A percentile compares a stretch with the other conserved stretches of the same genome.
Conservation (phyloP, 495 filamentous ascomycete species). For the Aspergillus ostianus region DNA sequence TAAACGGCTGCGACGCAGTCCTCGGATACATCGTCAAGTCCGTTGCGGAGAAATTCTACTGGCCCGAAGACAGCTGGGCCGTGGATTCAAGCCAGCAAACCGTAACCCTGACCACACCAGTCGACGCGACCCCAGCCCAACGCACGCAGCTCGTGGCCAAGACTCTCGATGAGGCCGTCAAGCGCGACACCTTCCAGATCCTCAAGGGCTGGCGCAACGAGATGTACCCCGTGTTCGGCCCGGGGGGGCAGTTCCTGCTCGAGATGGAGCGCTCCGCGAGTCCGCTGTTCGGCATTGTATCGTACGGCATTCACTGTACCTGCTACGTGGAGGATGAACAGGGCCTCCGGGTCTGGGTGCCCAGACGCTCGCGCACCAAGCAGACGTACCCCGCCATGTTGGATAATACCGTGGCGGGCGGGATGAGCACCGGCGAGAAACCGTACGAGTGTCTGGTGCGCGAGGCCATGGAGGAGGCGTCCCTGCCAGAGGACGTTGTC, state of each 20-base stretch:
- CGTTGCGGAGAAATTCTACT: constrained; percentile 58
- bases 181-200: constrained; percentile 63
- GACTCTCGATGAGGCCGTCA: constrained; percentile 63
- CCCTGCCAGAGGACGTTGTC: constrained; percentile 70
- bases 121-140: constrained; percentile 46
- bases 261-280: constrained; percentile 77
- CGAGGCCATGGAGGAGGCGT: constrained; percentile 87
- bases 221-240: constrained; percentile 78
- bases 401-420: constrained; percentile 93
- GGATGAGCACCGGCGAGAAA: constrained; percentile 74
- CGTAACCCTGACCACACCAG: constrained; percentile 41
- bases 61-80: constrained; percentile 46
- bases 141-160: constrained; percentile 59
- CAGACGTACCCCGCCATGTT: constrained; percentile 83
- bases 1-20: constrained; percentile 46
- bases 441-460: constrained; percentile 78
- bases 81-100: constrained; percentile 50
- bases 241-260: constrained; percentile 60
- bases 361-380: constrained; percentile 70
- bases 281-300: constrained; percentile 80
- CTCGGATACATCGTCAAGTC: constrained; percentile 62
- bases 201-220: constrained; percentile 86
- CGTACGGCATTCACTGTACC: constrained; percentile 89
- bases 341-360: constrained; percentile 80
- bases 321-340: constrained; percentile 62